Evolutionary conservation across 1,139 yeast genomes (phyloP).

Genomic region (Candida tetrigidarum): DNA sequence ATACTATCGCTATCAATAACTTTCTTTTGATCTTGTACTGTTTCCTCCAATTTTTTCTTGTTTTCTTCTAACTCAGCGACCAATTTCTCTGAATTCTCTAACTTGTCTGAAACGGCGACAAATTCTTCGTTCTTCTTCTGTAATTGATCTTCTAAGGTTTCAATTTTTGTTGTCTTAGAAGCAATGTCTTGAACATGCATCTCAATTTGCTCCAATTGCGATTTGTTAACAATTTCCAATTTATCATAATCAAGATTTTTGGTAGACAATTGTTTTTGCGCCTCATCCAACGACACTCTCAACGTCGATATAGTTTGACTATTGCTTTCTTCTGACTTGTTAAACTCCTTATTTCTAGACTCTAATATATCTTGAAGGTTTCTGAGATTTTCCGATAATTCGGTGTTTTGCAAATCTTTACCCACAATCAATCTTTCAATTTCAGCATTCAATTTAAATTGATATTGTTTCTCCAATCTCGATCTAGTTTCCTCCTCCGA

Average conservation of each 20-base stretch:
- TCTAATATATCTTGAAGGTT: constrained; percentile 10
- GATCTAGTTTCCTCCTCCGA: constrained; percentile 3
- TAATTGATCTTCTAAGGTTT: constrained; percentile 9
- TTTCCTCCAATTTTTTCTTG: constrained; percentile 11
- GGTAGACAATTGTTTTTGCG: constrained; percentile 9
- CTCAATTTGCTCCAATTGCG: constrained; percentile 12
- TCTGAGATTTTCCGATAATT: constrained; percentile 15
- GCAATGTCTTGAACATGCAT: constrained; percentile 8
- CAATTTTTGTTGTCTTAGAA: not conserved
- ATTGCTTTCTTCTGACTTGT: constrained; percentile 12
- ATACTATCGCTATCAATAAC: not conserved
- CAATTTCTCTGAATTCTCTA: constrained; percentile 9
- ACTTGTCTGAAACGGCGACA: constrained; percentile 10
- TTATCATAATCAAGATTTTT: constrained; percentile 6
- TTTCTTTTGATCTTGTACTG: constrained; percentile 4
- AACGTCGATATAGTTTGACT: constrained; percentile 15
- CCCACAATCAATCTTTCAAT: constrained; percentile 33
- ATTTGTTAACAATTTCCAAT: constrained; percentile 7
- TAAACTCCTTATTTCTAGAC: constrained; percentile 3
- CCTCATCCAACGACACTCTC: constrained; percentile 9
- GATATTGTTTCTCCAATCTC: constrained; percentile 26
- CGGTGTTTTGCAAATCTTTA: constrained; percentile 28
- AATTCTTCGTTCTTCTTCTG: constrained; percentile 10
- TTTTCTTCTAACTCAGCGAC: constrained; percentile 11
- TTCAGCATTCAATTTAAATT: constrained; percentile 32